These are phyloP conservation scores for Auriculariales sp. DNA, from an alignment of 768 basidiomycete species.

Conservation along the genomic window DNA sequence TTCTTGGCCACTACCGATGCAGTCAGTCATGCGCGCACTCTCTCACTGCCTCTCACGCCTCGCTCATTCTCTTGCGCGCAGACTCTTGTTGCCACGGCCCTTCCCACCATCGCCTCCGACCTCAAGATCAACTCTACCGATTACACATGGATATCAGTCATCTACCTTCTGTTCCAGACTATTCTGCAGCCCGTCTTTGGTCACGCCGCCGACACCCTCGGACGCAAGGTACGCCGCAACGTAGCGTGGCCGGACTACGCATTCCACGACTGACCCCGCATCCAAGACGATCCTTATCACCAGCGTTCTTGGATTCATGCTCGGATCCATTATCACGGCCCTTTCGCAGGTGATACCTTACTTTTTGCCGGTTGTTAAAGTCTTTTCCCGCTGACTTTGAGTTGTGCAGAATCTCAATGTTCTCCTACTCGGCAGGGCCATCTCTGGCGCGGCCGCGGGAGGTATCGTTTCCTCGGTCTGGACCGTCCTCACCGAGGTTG, in stretches of 20 bases:
- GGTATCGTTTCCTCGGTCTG: conserved; percentile 78
- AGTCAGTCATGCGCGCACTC: conserved; percentile 26
- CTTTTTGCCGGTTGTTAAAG: conserved; percentile 8
- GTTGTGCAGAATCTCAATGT: conserved; percentile 29
- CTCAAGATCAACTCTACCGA: conserved; percentile 52
- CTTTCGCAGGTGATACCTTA: conserved; percentile 40
- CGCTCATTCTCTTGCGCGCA: no score
- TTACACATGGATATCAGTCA: conserved; percentile 77
- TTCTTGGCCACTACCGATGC: conserved; percentile 82
- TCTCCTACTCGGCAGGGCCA: conserved; percentile 50
- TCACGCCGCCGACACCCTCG: conserved; percentile 62
- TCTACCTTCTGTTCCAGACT: conserved; percentile 78
- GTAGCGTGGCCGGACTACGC: neutral
- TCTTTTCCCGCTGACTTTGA: no score
- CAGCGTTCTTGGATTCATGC: conserved; percentile 59
- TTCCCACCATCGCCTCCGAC: conserved; percentile 67
- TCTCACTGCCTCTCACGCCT: conserved; percentile 6
- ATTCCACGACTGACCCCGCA: neutral
- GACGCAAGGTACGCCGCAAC: conserved; percentile 46
- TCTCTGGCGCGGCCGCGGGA: conserved; percentile 73
- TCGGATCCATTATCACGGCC: conserved; percentile 72
- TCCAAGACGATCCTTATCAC: conserved; percentile 51
- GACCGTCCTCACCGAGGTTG: conserved; percentile 77
- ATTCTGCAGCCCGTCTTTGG: conserved; percentile 77
- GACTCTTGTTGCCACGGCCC: conserved; percentile 68